phyloP scores from a whole-genome alignment of 1,284 basidiomycete species.

The Ceratobasidium sp. region DNA sequence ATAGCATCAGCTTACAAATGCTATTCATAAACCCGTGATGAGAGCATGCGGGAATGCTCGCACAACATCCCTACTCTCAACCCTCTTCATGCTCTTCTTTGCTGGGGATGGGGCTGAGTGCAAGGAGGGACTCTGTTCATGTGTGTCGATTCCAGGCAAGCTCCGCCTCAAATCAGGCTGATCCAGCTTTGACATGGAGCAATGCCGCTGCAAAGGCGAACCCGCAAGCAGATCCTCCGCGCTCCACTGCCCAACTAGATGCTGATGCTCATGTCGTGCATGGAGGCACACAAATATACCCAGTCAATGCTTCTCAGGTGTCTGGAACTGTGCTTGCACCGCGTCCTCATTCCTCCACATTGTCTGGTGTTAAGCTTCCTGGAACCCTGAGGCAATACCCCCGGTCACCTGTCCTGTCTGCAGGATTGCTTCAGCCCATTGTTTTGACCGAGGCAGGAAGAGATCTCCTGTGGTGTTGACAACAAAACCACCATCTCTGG shows the following conservation, averaged over 20 bases:
- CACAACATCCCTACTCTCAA: no score
- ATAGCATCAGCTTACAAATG: no score
- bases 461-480: not conserved
- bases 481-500: no score
- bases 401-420: not conserved
- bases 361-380: not conserved
- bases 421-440: not conserved
- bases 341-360: not conserved
- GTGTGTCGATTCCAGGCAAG: no score
- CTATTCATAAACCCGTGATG: no score
- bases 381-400: not conserved
- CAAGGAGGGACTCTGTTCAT: no score
- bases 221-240: no score
- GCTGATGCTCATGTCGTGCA: constrained; percentile 12
- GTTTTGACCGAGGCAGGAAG: no score
- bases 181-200: no score
- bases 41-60: no score
- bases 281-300: constrained; percentile 26
- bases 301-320: constrained; percentile 17
- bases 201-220: not conserved
- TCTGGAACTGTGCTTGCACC: constrained; percentile 16
- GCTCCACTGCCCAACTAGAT: no score
- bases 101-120: constrained; percentile 66
- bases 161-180: not conserved
- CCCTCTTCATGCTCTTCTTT: constrained; percentile 95